These are phyloP conservation scores for Nigrospora osmanthi DNA, from an alignment of 2,329 filamentous ascomycete genomes.

Conservation along the genomic window DNA sequence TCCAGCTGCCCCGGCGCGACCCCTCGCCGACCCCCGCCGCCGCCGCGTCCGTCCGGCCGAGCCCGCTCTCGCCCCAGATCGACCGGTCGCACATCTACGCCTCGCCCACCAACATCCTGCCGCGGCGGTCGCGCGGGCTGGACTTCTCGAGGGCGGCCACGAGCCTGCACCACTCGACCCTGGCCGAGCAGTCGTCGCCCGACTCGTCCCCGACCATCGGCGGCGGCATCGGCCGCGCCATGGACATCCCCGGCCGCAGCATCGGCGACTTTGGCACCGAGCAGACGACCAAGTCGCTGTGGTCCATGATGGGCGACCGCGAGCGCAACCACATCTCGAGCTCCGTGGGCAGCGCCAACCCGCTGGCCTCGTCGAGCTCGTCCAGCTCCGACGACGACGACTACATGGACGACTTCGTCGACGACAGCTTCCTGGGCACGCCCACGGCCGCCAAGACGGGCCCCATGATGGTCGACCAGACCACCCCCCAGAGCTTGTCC, in stretches of 20 bases:
- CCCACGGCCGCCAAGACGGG: slow-evolving; percentile 63
- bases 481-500: slow-evolving; percentile 31
- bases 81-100: slow-evolving; percentile 80
- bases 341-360: slow-evolving; percentile 66
- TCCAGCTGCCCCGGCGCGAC: slow-evolving; percentile 59
- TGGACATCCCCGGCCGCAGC: slow-evolving; percentile 46
- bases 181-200: slow-evolving; percentile 80
- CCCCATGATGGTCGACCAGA: slow-evolving; percentile 37
- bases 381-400: slow-evolving; percentile 60
- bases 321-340: slow-evolving; percentile 70
- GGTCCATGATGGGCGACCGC: slow-evolving; percentile 62
- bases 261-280: slow-evolving; percentile 40
- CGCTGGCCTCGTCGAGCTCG: slow-evolving; percentile 54
- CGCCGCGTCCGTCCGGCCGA: slow-evolving; percentile 34
- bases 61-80: slow-evolving; percentile 76
- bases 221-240: slow-evolving; percentile 47
- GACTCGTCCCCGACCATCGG: slow-evolving; percentile 84
- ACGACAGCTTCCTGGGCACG: slow-evolving; percentile 75
- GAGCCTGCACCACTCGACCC: slow-evolving; percentile 88
- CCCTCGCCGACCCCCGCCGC: slow-evolving; percentile 21
- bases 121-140: slow-evolving; percentile 78
- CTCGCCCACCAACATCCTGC: slow-evolving; percentile 80
- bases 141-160: slow-evolving; percentile 93
- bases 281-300: slow-evolving; percentile 64
- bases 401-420: slow-evolving; percentile 65